Conservation (phyloP, 1,284 basidiomycete species). For the Abortiporus biennis region DNA sequence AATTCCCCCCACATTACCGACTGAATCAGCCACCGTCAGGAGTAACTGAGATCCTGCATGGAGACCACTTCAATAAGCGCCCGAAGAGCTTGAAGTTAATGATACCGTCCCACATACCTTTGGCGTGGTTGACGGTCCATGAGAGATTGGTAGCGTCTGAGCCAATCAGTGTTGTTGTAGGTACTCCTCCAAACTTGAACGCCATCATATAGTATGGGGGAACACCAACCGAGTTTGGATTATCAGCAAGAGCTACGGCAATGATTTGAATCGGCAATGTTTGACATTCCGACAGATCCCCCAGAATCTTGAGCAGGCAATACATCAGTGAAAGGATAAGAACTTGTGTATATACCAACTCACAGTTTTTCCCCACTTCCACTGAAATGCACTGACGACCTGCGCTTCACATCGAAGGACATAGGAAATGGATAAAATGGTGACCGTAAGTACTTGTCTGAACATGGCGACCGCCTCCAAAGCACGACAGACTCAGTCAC, state of each 20-base stretch:
- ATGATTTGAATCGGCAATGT: not conserved
- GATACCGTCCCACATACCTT: too few species aligned
- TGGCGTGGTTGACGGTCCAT: slow-evolving; percentile 38
- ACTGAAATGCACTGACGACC: too few species aligned
- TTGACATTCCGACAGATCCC: not conserved
- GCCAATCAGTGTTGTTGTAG: slow-evolving; percentile 35
- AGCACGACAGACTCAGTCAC: too few species aligned
- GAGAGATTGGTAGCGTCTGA: slow-evolving; percentile 28
- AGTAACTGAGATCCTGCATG: slow-evolving; percentile 33
- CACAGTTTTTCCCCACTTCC: too few species aligned
- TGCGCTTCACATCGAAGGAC: too few species aligned
- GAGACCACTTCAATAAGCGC: too few species aligned
- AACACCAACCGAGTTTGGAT: slow-evolving; percentile 18
- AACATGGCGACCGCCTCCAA: too few species aligned
- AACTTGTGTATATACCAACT: too few species aligned
- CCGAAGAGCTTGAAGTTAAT: not conserved
- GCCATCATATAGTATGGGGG: slow-evolving; percentile 48
- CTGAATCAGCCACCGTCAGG: slow-evolving; percentile 38
- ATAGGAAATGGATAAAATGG: too few species aligned
- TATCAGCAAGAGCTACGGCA: not conserved
- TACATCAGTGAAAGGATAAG: too few species aligned
- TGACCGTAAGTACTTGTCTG: too few species aligned
- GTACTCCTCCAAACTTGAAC: slow-evolving; percentile 33
- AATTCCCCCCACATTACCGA: slow-evolving; percentile 35
- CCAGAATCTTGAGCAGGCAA: not conserved